Percentiles rank a stretch among this genome's conserved stretches.
These are phyloP conservation scores for Prototheca wickerhamii DNA, from an alignment of 163 green algal species.

Conservation along the genomic window DNA sequence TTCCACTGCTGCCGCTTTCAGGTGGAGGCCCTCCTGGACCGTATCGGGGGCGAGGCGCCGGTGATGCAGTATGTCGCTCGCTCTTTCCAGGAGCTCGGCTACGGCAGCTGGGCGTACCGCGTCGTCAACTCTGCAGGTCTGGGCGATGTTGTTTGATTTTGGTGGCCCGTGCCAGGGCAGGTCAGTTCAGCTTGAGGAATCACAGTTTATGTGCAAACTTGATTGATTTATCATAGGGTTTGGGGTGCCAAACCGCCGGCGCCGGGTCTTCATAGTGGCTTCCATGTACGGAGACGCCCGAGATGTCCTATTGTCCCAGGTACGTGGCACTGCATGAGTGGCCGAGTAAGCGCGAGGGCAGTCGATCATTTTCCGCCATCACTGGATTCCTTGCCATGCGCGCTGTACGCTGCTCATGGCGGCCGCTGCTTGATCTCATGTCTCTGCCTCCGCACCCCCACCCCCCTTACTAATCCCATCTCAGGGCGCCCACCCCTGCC, in stretches of 20 bases:
- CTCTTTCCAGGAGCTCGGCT: constrained; percentile 64
- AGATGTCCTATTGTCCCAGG: constrained; percentile 76
- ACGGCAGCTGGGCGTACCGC: constrained; percentile 66
- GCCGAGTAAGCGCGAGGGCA: too few species aligned
- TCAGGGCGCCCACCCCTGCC: constrained; percentile 47
- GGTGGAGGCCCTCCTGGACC: constrained; percentile 73
- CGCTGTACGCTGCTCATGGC: neutral
- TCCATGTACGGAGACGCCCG: constrained; percentile 73
- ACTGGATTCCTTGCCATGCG: too few species aligned
- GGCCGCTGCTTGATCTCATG: neutral
- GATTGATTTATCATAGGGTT: constrained; percentile 50
- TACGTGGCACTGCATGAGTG: constrained; percentile 14
- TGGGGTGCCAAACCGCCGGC: constrained; percentile 69
- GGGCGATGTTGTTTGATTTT: neutral
- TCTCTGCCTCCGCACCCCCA: too few species aligned
- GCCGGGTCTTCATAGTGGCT: constrained; percentile 75
- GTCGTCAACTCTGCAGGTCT: constrained; percentile 54
- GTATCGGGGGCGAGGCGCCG: constrained; percentile 25
- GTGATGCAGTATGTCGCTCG: constrained; percentile 41
- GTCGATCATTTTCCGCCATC: too few species aligned
- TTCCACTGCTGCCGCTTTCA: constrained; percentile 9
- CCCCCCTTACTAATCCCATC: too few species aligned
- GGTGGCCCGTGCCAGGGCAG: neutral
- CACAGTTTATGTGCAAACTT: constrained; percentile 9
- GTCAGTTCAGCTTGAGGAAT: neutral